phyloP scores from a whole-genome alignment of 768 basidiomycete species.

The Tylopilus subfusipes region DNA sequence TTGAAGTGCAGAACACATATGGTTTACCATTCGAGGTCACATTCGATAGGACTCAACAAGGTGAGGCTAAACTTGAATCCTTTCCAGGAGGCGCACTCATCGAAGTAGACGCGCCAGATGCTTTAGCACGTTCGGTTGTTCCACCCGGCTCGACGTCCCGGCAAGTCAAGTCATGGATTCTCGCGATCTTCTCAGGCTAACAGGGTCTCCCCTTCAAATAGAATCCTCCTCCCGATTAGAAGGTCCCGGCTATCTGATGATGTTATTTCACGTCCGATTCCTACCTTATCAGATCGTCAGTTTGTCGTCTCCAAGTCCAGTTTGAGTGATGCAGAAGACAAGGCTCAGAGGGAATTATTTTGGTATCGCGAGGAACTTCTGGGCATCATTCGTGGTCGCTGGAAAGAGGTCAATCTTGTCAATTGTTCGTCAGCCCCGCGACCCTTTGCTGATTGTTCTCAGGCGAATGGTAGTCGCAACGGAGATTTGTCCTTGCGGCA shows the following conservation, averaged over 20 bases:
- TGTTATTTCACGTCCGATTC: constrained; percentile 64
- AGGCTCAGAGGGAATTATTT: constrained; percentile 74
- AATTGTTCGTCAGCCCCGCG: neutral
- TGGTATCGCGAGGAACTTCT: constrained; percentile 95
- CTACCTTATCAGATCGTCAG: constrained; percentile 83
- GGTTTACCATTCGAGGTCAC: constrained; percentile 88
- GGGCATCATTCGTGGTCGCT: constrained; percentile 60
- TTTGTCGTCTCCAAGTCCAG: constrained; percentile 81
- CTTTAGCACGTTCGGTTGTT: constrained; percentile 55
- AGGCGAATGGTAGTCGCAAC: constrained; percentile 76
- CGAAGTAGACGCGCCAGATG: constrained; percentile 38
- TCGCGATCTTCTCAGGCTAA: constrained; percentile 2
- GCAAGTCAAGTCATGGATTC: constrained; percentile 37
- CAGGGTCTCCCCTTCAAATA: constrained; percentile 25
- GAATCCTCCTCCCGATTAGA: constrained; percentile 67
- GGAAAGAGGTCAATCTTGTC: constrained; percentile 70
- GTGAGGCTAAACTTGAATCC: constrained; percentile 32
- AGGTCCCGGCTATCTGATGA: constrained; percentile 62
- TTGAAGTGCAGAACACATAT: constrained; percentile 92
- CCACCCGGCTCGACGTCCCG: constrained; percentile 85
- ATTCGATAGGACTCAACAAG: constrained; percentile 64
- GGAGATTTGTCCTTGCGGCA: constrained; percentile 77
- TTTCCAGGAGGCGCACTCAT: constrained; percentile 1
- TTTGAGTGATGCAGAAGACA: constrained; percentile 56
- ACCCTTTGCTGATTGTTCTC: constrained; percentile 4